A percentile compares a stretch with the other conserved stretches of the same genome.
phyloP scores from a whole-genome alignment of 2,329 filamentous ascomycete species.

The Madurella mycetomatis region DNA sequence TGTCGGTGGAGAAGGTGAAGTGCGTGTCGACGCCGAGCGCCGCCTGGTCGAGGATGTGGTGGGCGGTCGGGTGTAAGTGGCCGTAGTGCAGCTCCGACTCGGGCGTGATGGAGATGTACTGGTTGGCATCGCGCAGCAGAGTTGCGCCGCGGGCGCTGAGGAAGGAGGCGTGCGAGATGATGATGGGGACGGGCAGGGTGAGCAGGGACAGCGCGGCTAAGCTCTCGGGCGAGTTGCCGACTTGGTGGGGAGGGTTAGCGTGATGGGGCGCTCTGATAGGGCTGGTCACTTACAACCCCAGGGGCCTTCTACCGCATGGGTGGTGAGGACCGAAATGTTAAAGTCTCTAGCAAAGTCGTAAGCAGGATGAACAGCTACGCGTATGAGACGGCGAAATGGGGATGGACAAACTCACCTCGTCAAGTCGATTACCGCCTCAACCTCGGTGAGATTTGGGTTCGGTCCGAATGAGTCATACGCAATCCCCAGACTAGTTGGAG shows the following conservation, averaged over 20 bases:
- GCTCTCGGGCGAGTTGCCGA: conserved; percentile 37
- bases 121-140: conserved; percentile 45
- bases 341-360: conserved; percentile 25
- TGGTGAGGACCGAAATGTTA: conserved; percentile 44
- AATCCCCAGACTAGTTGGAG: conserved; percentile 36
- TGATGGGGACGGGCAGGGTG: conserved; percentile 42
- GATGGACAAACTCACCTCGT: conserved; percentile 27
- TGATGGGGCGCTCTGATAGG: background rate
- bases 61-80: conserved; percentile 43
- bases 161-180: conserved; percentile 50
- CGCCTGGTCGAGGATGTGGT: conserved; percentile 46
- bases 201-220: conserved; percentile 37
- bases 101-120: conserved; percentile 53
- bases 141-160: conserved; percentile 36
- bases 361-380: background rate
- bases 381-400: background rate
- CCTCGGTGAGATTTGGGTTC: conserved; percentile 26
- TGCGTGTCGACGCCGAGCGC: conserved; percentile 52
- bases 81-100: conserved; percentile 58
- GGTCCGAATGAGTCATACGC: conserved; percentile 39
- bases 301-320: conserved; percentile 38
- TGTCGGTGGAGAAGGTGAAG: conserved; percentile 48
- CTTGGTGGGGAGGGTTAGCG: background rate
- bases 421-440: conserved; percentile 31
- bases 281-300: conserved; percentile 32